A percentile compares a stretch with the other conserved stretches of the same genome.
Conservation (phyloP, 768 basidiomycete species). For the Suillus luteus region DNA sequence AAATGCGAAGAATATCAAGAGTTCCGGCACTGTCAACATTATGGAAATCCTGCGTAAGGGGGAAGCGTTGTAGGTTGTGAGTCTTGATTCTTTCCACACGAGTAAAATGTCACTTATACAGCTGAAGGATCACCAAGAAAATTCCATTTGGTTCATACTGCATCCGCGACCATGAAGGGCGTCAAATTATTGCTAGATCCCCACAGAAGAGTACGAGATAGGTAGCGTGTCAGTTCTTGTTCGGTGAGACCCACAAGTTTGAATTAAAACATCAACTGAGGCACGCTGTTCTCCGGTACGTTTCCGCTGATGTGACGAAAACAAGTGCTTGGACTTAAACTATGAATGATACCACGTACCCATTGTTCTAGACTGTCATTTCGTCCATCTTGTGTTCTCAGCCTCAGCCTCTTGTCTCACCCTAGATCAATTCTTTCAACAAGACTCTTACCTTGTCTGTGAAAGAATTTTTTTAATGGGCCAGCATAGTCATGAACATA, state of each 20-base stretch:
- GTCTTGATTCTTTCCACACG: neutral
- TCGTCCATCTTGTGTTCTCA: too few relatives aligned
- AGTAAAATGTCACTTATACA: neutral
- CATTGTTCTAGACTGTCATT: neutral
- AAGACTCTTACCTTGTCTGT: too few relatives aligned
- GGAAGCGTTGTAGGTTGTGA: neutral
- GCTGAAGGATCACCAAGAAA: too few relatives aligned
- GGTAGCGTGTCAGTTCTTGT: too few relatives aligned
- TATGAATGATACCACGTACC: neutral
- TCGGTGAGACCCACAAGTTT: too few relatives aligned
- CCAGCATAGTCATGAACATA: neutral
- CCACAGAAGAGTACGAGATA: too few relatives aligned
- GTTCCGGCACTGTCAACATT: neutral
- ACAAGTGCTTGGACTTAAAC: too few relatives aligned
- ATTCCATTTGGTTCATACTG: constrained; percentile 1
- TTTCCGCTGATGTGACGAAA: too few relatives aligned
- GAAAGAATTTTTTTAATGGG: neutral
- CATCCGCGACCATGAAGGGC: neutral
- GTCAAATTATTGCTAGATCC: neutral
- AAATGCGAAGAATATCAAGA: neutral
- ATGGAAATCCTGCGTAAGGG: neutral
- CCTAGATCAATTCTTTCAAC: neutral
- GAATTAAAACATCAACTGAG: too few relatives aligned
- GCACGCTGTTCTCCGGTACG: too few relatives aligned
- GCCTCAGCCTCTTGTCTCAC: neutral